Evolutionary conservation across 306 rosid genomes (phyloP), one percentile per base, ranked within the genome.

Genomic region (Dalbergia cochinchinensis): DNA sequence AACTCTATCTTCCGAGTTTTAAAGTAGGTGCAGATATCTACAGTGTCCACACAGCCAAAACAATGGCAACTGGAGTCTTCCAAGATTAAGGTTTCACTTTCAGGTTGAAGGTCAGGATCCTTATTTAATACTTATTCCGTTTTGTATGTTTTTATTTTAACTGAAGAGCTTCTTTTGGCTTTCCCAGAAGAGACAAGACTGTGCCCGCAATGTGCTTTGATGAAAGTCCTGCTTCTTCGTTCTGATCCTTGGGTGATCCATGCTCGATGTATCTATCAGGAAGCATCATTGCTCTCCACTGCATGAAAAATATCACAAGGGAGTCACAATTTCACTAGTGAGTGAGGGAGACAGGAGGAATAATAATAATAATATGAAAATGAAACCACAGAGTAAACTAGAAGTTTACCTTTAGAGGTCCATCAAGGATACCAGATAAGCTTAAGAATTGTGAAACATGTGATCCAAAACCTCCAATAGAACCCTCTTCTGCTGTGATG

Each of bases 391-490:
- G 12, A 73, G 12, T 31, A 42, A 19, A 74, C 41, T 54, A 81
- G 65, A 37, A 78, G 11, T 44, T 76, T 90, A 94, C 98, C 95
- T 94, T 92, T 22, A 92, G 85, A 58, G 86, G 87, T 69, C 94
- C 94, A 79, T 94, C 98, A 19, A 94, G 82, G 84, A 90, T 86
- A 66, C 97, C 94, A n/a, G 86, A 68, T 73, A 94, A 83, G 89
- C 92, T 84, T 77, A 92, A 83, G 89, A 80, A 91, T 20, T 94
- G 91, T 58, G 94, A 85, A 11, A 94, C 98, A 54, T 94, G 98
- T 69, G 98, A 94, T 48, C 97, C 98, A 81, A 94, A 94, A 58
- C 97, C 98, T 71, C 98, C 98, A 54, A 94, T 87, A 8, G 97
- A 88, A 71, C 97, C 97, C 85, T 94, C 97, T 71, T 94, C 98